A percentile compares a stretch with the other conserved stretches of the same genome.
phyloP scores from a whole-genome alignment of 2,329 filamentous ascomycete genomes.

The Aureobasidium namibiae region DNA sequence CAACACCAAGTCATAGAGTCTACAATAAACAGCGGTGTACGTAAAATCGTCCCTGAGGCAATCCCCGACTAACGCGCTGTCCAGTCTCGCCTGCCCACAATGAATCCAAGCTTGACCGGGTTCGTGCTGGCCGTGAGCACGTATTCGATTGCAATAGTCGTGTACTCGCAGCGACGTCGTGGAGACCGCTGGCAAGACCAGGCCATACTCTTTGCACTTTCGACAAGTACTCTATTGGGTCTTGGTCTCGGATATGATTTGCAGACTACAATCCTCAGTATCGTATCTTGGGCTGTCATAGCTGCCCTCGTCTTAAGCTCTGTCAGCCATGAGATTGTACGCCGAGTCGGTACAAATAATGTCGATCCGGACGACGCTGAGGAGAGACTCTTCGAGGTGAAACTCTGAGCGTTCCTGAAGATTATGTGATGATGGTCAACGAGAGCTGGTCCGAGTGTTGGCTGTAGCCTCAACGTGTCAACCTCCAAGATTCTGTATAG shows the following conservation, averaged over 20 bases:
- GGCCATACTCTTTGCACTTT: not conserved
- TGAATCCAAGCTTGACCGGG: not conserved
- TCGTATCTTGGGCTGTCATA: not conserved
- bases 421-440: no score
- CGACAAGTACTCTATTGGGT: not conserved
- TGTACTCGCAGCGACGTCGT: not conserved
- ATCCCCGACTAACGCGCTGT: no score
- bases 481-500: no score
- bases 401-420: no score
- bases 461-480: no score
- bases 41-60: no score
- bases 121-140: not conserved
- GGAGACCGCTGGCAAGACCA: not conserved
- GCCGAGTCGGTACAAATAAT: no score
- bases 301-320: not conserved
- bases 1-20: no score
- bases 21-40: no score
- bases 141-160: not conserved
- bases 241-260: not conserved
- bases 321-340: not conserved
- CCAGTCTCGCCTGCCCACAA: not conserved
- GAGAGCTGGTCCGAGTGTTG: no score
- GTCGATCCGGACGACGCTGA: no score
- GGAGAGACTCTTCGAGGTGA: no score
- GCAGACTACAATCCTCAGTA: not conserved